Conservation (phyloP, 805 yeast species). For the Clavispora asparagi region DNA sequence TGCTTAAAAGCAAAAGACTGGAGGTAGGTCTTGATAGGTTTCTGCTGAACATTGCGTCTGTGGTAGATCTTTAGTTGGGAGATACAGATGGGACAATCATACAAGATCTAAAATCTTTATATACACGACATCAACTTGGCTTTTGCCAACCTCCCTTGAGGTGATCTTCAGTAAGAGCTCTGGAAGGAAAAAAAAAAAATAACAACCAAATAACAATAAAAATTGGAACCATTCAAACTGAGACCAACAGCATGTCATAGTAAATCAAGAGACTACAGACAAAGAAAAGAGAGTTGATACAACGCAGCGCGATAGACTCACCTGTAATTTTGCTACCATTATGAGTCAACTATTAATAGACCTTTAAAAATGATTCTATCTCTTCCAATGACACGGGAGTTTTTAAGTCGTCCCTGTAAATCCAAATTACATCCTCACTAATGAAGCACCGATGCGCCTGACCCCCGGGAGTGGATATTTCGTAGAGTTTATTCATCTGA, state of each 20-base stretch:
- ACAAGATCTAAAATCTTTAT: not conserved
- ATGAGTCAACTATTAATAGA: too few species aligned
- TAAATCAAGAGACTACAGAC: too few species aligned
- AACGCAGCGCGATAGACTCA: too few species aligned
- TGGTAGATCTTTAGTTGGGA: not conserved
- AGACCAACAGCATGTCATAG: too few species aligned
- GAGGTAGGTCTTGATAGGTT: not conserved
- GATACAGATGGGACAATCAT: not conserved
- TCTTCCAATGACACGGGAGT: slow-evolving; percentile 31
- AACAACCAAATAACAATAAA: too few species aligned
- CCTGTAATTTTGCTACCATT: too few species aligned
- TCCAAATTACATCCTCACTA: slow-evolving; percentile 63
- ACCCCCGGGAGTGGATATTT: slow-evolving; percentile 30
- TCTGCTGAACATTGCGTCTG: not conserved
- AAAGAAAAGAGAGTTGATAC: too few species aligned
- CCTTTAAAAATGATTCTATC: not conserved
- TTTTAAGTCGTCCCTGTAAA: slow-evolving; percentile 29
- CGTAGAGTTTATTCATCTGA: slow-evolving; percentile 39
- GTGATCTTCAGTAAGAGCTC: too few species aligned
- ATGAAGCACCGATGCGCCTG: slow-evolving; percentile 43
- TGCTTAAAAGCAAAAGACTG: not conserved
- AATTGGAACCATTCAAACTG: too few species aligned
- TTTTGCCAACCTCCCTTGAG: not conserved
- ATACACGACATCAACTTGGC: not conserved
- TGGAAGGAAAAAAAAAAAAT: too few species aligned